Evolutionary conservation across 257 asterid species (phyloP), one percentile per base, ranked within the genome.

Genomic region (Leonotis leonurus): DNA sequence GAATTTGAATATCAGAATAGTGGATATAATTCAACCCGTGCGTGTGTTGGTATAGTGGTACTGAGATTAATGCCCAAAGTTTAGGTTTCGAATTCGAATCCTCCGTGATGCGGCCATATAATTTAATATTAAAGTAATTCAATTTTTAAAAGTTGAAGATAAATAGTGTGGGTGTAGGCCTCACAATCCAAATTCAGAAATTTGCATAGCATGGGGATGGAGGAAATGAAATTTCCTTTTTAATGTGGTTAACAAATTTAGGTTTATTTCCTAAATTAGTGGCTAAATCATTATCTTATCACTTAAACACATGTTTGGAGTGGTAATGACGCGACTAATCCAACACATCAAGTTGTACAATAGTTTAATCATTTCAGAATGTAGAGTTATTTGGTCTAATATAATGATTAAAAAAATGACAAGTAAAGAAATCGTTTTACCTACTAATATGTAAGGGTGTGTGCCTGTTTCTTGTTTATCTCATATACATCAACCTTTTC

Each of bases 101-200:
- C n/a, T n/a, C n/a, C n/a, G n/a, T n/a, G n/a, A n/a, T n/a, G n/a
- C n/a, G n/a, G n/a, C n/a, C n/a, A n/a, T n/a, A n/a, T n/a, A n/a
- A n/a, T n/a, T n/a, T n/a, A n/a, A n/a, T n/a, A n/a, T n/a, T n/a
- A n/a, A n/a, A n/a, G n/a, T n/a, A n/a, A n/a, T n/a, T n/a, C n/a
- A n/a, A n/a, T n/a, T n/a, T n/a, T n/a, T n/a, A n/a, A n/a, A 40
- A 41, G 16, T 41, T 30, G 32, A 30, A 61, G 55, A 44, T 27
- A 60, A 26, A n/a, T n/a, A n/a, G n/a, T 43, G 43, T 44, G 11
- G 36, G n/a, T n/a, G n/a, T n/a, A n/a, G 48, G 58, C 33, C 68
- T 48, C 16, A 48, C 44, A 30, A 45, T 45, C 13, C 4, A 61
- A 44, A 16, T 9, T 61, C 8, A 20, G 22, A 17, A 45, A n/a